Base-by-base conservation (phyloP, 2,329 filamentous ascomycete genomes). In the Pseudocercospora crystallina region DNA sequence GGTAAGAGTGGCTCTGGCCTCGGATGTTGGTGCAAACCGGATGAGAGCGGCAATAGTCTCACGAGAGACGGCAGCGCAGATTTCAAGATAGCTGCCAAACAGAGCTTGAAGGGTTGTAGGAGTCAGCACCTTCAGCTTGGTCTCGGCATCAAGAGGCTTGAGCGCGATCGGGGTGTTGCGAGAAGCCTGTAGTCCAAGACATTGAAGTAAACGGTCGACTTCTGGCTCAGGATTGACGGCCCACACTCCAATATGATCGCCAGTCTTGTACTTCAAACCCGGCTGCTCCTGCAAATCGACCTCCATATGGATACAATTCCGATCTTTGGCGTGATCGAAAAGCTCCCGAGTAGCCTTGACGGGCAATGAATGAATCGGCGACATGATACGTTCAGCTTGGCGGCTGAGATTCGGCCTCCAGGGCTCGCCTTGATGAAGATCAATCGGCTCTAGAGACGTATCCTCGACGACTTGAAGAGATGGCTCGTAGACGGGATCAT, bases 81-180 rank as follows among this genome's bases (percentile, higher is more conserved):
- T 73, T 47, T 79, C 76, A 1, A 79, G 69, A 47, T 78, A 74
- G 53, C 76, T 67, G 5, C 68, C 63, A 54, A 79, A 71, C 3
- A 75, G 65, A 0, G 69, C 68, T 1, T 69, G 57, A 4, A 70
- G 57, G 0, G 72, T 72, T 0, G 70, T 74, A 0, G 71, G 71
- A 2, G 68, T 71, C 1, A 73, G 74, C 0, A 76, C 49, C 20
- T 56, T 56, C 29, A 56, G 49, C 41, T 48, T 46, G 34, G 67
- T 70, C 35, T 61, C 55, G 8, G 56, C 62, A 38, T 66, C 66
- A 13, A 63, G 54, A 12, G 63, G 61, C 15, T 55, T 63, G 30
- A 73, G 52, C 2, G 59, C 62, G 29, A 73, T 60, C 7, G 54
- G 54, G 5, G 12, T 46, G 11, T 20, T 45, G 17, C 35, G 35